Percentiles rank a stretch among this genome's conserved stretches.
These are phyloP conservation scores for Aspergillus neotritici DNA, from an alignment of 2,329 filamentous ascomycete genomes.

Conservation along the genomic window DNA sequence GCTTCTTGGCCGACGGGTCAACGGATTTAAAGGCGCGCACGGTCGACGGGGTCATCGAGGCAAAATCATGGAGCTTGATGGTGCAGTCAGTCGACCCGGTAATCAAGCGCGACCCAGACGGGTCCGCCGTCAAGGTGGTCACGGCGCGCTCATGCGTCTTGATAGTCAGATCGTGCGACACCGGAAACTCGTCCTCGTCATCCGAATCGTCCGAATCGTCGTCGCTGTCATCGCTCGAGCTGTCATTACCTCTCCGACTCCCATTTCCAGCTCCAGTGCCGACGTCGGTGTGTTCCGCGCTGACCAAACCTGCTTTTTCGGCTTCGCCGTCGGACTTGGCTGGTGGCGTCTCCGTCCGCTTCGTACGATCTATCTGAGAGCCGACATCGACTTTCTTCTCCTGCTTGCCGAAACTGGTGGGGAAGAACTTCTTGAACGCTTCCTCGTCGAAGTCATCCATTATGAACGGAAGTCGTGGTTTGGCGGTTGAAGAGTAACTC, in stretches of 20 bases:
- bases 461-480: constrained; percentile 8
- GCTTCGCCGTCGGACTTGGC: constrained; percentile 23
- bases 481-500: neutral
- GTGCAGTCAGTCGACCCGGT: constrained; percentile 90
- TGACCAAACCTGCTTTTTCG: constrained; percentile 21
- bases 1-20: constrained; percentile 75
- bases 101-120: constrained; percentile 74
- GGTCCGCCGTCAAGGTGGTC: constrained; percentile 77
- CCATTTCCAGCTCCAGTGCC: constrained; percentile 15
- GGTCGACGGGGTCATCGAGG: constrained; percentile 91
- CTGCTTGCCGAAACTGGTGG: constrained; percentile 79
- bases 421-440: constrained; percentile 58
- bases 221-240: constrained; percentile 29
- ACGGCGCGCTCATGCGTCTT: constrained; percentile 88
- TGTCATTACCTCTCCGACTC: constrained; percentile 36
- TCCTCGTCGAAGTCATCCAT: constrained; percentile 45
- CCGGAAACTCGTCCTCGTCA: constrained; percentile 79
- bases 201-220: constrained; percentile 68
- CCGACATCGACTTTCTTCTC: constrained; percentile 66
- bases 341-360: constrained; percentile 49
- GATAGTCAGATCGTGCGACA: constrained; percentile 86
- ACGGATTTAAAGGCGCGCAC: constrained; percentile 88
- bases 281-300: constrained; percentile 19
- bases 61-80: constrained; percentile 90
- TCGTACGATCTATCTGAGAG: constrained; percentile 74